Base-by-base conservation (phyloP, 352 stramenopile species). In the Globisporangium cylindrosporum region DNA sequence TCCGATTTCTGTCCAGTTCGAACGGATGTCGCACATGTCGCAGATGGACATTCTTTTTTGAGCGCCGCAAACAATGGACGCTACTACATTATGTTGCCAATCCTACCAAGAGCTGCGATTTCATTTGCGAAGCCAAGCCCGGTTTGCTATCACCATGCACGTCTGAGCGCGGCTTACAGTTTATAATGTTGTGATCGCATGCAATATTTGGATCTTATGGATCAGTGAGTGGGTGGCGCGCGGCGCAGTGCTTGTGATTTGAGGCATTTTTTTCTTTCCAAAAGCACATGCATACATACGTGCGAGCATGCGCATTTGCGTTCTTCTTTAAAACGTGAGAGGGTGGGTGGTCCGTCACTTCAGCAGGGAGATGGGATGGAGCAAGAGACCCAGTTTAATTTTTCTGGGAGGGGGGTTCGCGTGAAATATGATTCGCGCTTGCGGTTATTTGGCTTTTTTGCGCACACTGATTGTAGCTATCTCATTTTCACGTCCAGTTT, bases 21-120 rank as follows among this genome's bases (percentile, higher is more conserved):
- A 57, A 38, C 20, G n/a, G 27, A n/a, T 43, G 60, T 66, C 46
- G 60, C 60, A 59, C 46, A 66, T 66, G 60, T 66, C 60, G 27
- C 60, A 66, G 27, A 66, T 66, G 25, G 46, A 66, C 60, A 66
- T 48, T 3, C 43, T 62, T 59, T 24, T 41, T 59, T 48, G 6
- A 34, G 25, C 7, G n/a, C 36, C 18, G 2, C 15, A 58, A 58
- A 36, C 24, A 29, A 36, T 58, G 56, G 56, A 62, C 56, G 56
- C 56, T 65, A 7, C 41, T 34, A 14, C 3, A 27, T 34, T 32
- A 29, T 57, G 18, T 9, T 24, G 18, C 18, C 2, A 4, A 29
- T 20, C 43, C 57, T 6, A 27, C 18, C 8, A 29, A 27, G 41
- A 27, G 20, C 27, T 22, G 20, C 22, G 6, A 24, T 22, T 51